These are phyloP conservation scores for Fraxinus nigra DNA, from an alignment of 305 asterid genomes.

Conservation along the genomic window DNA sequence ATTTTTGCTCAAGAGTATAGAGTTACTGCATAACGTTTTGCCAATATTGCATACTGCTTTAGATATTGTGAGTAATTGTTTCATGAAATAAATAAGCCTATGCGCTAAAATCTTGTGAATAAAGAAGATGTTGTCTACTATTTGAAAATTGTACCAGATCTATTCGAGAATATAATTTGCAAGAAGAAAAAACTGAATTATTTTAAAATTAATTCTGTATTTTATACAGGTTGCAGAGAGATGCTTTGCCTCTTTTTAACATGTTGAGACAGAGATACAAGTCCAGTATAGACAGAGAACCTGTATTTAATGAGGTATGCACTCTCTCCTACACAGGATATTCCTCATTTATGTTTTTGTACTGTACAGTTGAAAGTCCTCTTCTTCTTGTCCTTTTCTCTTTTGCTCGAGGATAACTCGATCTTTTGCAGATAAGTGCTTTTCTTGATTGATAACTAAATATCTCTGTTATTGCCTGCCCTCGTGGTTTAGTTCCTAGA, in stretches of 20 bases:
- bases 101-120: neutral
- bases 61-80: neutral
- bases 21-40: neutral
- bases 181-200: neutral
- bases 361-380: neutral
- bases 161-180: neutral
- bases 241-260: constrained; percentile 85
- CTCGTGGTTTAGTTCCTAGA: constrained; percentile 67
- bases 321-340: constrained; percentile 11
- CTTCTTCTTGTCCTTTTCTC: neutral
- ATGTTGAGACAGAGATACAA: constrained; percentile 74
- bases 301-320: constrained; percentile 62
- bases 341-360: neutral
- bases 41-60: no score
- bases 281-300: constrained; percentile 66
- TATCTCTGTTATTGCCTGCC: constrained; percentile 11
- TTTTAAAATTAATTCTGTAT: constrained; percentile 12
- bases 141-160: neutral
- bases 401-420: neutral
- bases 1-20: neutral
- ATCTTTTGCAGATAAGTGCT: neutral
- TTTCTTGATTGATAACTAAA: neutral
- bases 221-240: constrained; percentile 79
- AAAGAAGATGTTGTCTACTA: neutral
- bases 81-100: neutral